Evolutionary conservation across 129 eudicot genomes (phyloP).

Genomic region (Flaveria brownii): DNA sequence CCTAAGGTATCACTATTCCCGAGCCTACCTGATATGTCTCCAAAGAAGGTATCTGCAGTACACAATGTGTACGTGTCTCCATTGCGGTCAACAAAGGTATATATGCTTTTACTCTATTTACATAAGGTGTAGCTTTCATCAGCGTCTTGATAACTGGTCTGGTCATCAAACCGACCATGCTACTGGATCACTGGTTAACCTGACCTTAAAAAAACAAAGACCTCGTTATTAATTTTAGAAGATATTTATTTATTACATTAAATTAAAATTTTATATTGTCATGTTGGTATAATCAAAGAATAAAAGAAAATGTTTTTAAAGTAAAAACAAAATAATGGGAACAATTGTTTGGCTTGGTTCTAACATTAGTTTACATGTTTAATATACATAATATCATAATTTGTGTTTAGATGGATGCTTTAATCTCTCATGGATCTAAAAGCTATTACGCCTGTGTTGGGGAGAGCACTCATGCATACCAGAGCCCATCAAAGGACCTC

Average conservation of each 20-base stretch:
- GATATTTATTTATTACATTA: too few species aligned
- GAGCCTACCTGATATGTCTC: slow-evolving; percentile 97
- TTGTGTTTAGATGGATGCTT: slow-evolving; percentile 83
- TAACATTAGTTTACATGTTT: too few species aligned
- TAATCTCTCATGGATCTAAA: slow-evolving; percentile 78
- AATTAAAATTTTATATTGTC: too few species aligned
- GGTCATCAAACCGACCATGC: too few species aligned
- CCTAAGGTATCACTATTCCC: slow-evolving; percentile 85
- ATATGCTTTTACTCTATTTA: neutral
- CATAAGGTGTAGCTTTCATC: neutral
- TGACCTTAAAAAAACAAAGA: too few species aligned
- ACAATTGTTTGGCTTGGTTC: too few species aligned
- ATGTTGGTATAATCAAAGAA: too few species aligned
- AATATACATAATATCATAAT: neutral
- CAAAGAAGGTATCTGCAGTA: slow-evolving; percentile 84
- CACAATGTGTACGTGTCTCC: slow-evolving; percentile 97
- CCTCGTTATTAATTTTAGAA: too few species aligned
- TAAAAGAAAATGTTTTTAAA: too few species aligned
- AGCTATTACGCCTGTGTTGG: slow-evolving; percentile 99
- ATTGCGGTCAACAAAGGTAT: slow-evolving; percentile 84
- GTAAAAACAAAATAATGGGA: too few species aligned
- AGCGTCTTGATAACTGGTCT: too few species aligned
- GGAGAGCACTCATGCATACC: slow-evolving; percentile 97
- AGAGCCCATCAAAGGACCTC: slow-evolving; percentile 95
- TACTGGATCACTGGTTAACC: too few species aligned